Base-by-base conservation (phyloP, 306 rosid genomes). In the Pterocarpus santalinus region DNA sequence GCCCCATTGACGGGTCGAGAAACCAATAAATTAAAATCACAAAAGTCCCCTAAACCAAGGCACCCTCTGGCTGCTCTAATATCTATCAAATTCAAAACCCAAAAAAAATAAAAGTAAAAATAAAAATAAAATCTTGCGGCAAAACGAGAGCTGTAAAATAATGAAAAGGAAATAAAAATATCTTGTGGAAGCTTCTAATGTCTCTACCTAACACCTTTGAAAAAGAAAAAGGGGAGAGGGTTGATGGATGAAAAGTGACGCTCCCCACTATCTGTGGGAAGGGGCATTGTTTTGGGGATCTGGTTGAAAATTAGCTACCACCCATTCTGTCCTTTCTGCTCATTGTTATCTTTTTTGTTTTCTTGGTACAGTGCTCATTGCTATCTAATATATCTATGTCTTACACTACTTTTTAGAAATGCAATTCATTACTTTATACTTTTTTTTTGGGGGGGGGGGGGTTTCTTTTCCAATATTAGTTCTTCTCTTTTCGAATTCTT, bases 121-220 rank as follows among this genome's bases (percentile, higher is more conserved):
- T 16, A 14, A 8, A 71, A 39, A 13, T 1, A 17, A 65, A 5
- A 28, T 76, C 9, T 30, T 36, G 38, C 44, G 65, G 16, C 56
- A 30, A 16, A 1, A 51, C 35, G 68, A 46, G 71, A 77, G 5
- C 3, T 46, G 47, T 51, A 65, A 65, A 83, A 61, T 76, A 77
- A 69, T 28, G 8, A 32, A 9, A 15, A 38, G 4, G 39, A 22
- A 76, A 61, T 51, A n/a, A 70, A 82, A 83, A 77, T 67, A 73
- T 80, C 78, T 73, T 2, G 57, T 80, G 84, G 90, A 87, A 87
- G 87, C 76, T 87, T 87, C 90, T 81, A 87, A 72, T 80, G 72
- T 77, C 60, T 84, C 87, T 80, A 87, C 90, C 90, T 83, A 87
- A 80, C 90, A 77, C 87, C 75, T 77, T 87, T 83, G 85, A 83